Conservation (phyloP, 2,329 filamentous ascomycete species). For the Beauveria sp. region DNA sequence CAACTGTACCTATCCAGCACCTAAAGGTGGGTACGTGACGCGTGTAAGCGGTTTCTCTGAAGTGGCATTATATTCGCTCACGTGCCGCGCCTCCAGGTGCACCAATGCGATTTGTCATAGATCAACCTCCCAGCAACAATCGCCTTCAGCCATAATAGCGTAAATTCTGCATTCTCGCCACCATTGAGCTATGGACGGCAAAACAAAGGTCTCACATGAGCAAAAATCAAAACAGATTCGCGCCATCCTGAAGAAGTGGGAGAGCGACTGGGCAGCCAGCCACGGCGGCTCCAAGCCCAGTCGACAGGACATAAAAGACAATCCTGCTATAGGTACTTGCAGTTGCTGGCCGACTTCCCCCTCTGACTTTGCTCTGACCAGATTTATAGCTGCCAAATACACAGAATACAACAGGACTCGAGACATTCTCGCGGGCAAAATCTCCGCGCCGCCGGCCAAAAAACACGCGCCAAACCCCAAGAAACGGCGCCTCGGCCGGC, state of each 20-base stretch:
- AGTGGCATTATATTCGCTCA: too few relatives aligned
- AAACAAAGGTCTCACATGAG: conserved; percentile 38
- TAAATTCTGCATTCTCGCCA: neutral
- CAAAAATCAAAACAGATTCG: conserved; percentile 48
- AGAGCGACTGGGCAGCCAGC: conserved; percentile 54
- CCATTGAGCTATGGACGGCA: conserved; percentile 36
- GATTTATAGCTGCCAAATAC: conserved; percentile 57
- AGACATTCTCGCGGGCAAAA: conserved; percentile 49
- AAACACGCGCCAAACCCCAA: conserved; percentile 23
- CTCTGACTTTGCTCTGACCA: neutral
- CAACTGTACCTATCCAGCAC: too few relatives aligned
- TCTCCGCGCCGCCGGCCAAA: conserved; percentile 32
- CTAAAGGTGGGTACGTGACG: too few relatives aligned
- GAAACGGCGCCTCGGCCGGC: conserved; percentile 35
- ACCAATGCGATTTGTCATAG: neutral
- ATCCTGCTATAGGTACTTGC: conserved; percentile 58
- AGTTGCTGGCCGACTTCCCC: neutral
- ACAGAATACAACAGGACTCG: conserved; percentile 65
- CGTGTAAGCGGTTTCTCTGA: too few relatives aligned
- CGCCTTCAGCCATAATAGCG: neutral
- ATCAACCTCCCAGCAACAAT: neutral
- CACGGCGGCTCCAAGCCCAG: conserved; percentile 62
- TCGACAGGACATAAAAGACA: conserved; percentile 68
- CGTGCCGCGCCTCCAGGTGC: too few relatives aligned
- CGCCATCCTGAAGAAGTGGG: conserved; percentile 67